Conservation (phyloP, 2,329 filamentous ascomycete species). For the Fusarium decemcellulare region DNA sequence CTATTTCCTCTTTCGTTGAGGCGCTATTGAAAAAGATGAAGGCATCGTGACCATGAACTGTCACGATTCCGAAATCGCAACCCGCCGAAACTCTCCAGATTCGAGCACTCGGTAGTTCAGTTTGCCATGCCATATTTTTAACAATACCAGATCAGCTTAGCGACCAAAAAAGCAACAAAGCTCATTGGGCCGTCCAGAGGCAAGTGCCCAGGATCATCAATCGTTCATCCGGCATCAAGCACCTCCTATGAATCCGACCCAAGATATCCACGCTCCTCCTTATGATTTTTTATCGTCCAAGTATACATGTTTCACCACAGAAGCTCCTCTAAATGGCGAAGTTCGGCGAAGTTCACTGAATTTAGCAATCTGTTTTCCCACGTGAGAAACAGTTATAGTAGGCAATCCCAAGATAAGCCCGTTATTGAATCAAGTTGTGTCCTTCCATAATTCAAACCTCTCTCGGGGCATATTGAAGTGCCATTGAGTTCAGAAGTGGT, state of each 20-base stretch:
- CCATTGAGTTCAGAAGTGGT: background rate
- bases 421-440: background rate
- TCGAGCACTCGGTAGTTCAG: background rate
- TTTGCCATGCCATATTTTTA: background rate
- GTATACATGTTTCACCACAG: background rate
- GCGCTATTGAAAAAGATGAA: background rate
- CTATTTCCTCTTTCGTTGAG: background rate
- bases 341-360: background rate
- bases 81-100: background rate
- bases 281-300: background rate
- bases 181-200: background rate
- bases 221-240: no score
- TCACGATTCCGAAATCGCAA: background rate
- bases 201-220: no score
- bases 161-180: background rate
- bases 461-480: background rate
- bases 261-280: no score
- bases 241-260: no score
- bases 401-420: background rate
- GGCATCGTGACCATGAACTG: background rate
- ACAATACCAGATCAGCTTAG: background rate
- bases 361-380: background rate
- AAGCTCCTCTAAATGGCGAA: background rate
- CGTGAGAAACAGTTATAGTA: background rate
- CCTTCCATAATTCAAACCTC: background rate